These are phyloP conservation scores for Plasmodium cynomolgi DNA, from an alignment of 169 alveolate genomes.

Conservation along the genomic window DNA sequence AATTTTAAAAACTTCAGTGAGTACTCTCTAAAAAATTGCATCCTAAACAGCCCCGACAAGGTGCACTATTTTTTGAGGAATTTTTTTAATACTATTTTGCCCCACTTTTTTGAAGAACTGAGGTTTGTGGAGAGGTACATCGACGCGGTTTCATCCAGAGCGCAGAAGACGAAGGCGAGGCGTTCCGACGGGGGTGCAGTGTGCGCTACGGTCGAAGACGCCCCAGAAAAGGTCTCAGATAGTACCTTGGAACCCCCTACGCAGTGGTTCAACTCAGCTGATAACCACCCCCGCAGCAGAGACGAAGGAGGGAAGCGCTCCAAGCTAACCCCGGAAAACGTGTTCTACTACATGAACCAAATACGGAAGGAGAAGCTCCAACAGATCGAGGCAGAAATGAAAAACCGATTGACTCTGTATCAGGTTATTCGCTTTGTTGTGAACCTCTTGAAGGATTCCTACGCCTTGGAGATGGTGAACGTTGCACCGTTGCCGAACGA, in stretches of 20 bases:
- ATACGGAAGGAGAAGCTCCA: conserved; percentile 46
- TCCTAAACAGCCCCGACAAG: conserved; percentile 50
- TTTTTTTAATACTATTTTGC: conserved; percentile 27
- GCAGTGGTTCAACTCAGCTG: neutral
- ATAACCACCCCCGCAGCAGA: neutral
- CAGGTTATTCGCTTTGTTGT: conserved; percentile 65
- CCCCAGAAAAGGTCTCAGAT: neutral
- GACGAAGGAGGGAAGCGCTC: neutral
- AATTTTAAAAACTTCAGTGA: conserved; percentile 58
- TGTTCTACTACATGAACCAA: conserved; percentile 52
- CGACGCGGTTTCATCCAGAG: neutral
- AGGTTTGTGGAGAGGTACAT: conserved; percentile 51
- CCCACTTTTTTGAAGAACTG: conserved; percentile 42
- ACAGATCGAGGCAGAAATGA: conserved; percentile 43
- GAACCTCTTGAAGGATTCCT: conserved; percentile 35
- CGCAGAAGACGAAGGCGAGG: neutral
- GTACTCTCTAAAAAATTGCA: conserved; percentile 62
- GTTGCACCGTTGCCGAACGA: conserved; percentile 28
- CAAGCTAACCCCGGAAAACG: conserved; percentile 29
- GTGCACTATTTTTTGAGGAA: conserved; percentile 48
- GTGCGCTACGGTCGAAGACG: neutral
- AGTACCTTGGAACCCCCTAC: neutral
- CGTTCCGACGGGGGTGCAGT: neutral
- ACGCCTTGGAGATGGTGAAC: conserved; percentile 61
- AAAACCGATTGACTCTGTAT: conserved; percentile 25